Conservation (phyloP, 352 stramenopile species). For the Globisporangium uncinulatum region DNA sequence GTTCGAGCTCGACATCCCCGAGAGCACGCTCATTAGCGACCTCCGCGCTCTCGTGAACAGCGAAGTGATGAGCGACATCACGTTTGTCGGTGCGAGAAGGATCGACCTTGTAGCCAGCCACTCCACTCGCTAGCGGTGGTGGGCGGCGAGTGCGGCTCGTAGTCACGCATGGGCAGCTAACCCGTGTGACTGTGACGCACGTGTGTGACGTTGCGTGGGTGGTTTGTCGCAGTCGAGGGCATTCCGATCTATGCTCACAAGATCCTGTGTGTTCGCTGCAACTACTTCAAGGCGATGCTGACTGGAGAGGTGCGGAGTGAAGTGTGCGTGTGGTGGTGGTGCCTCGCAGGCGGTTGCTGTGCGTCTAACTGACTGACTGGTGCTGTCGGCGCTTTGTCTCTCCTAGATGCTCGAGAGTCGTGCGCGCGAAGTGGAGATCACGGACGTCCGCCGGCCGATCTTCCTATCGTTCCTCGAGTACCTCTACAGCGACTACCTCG, state of each 20-base stretch:
- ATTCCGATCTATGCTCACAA: conserved; percentile 86
- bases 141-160: too few species aligned
- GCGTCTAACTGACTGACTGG: background rate
- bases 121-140: too few species aligned
- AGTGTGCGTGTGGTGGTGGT: background rate
- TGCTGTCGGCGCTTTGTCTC: background rate
- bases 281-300: conserved; percentile 91
- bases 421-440: conserved; percentile 88
- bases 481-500: conserved; percentile 94
- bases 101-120: too few species aligned
- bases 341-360: background rate
- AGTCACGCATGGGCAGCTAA: background rate
- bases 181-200: background rate
- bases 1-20: conserved; percentile 81
- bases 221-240: conserved; percentile 62
- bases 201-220: background rate
- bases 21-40: conserved; percentile 73
- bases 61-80: conserved; percentile 86
- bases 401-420: conserved; percentile 88
- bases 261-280: conserved; percentile 92
- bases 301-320: conserved; percentile 50
- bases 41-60: conserved; percentile 76
- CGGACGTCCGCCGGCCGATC: conserved; percentile 87
- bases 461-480: conserved; percentile 95
- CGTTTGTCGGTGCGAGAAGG: conserved; percentile 61